phyloP scores from a whole-genome alignment of 371 early-diverging fungal genomes.

The Apophysomyces trapeziformis region DNA sequence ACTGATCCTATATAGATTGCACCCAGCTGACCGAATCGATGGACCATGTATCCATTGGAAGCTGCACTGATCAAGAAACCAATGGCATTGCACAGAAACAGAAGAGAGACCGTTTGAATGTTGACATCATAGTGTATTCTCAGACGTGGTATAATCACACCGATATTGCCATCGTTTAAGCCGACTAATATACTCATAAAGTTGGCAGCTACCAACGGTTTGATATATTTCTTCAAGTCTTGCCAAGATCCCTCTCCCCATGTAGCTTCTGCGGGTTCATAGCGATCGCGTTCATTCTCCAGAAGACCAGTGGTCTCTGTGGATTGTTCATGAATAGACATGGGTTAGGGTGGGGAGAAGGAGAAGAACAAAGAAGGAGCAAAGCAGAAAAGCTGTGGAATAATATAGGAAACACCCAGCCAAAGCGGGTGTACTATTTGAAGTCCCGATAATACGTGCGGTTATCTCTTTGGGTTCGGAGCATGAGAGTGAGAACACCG shows the following conservation, averaged over 20 bases:
- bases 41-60: constrained; percentile 33
- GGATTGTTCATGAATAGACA: not conserved
- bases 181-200: constrained; percentile 26
- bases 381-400: not conserved
- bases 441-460: not conserved
- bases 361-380: not conserved
- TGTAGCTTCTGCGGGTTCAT: not conserved
- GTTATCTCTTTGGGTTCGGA: no score
- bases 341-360: not conserved
- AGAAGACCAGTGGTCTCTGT: not conserved
- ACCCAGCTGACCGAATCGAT: constrained; percentile 26
- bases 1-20: constrained; percentile 24
- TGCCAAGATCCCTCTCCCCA: constrained; percentile 18
- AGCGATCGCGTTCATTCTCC: not conserved
- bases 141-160: constrained; percentile 36
- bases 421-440: not conserved
- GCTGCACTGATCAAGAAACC: constrained; percentile 35
- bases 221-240: constrained; percentile 28
- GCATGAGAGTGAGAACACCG: no score
- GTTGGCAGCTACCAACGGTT: constrained; percentile 23
- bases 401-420: not conserved
- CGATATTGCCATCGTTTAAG: constrained; percentile 33
- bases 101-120: constrained; percentile 30
- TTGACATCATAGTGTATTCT: constrained; percentile 34
- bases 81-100: constrained; percentile 36